These are phyloP conservation scores for Wickerhamomyces strasburgensis DNA, from an alignment of 805 yeast genomes.

Conservation along the genomic window DNA sequence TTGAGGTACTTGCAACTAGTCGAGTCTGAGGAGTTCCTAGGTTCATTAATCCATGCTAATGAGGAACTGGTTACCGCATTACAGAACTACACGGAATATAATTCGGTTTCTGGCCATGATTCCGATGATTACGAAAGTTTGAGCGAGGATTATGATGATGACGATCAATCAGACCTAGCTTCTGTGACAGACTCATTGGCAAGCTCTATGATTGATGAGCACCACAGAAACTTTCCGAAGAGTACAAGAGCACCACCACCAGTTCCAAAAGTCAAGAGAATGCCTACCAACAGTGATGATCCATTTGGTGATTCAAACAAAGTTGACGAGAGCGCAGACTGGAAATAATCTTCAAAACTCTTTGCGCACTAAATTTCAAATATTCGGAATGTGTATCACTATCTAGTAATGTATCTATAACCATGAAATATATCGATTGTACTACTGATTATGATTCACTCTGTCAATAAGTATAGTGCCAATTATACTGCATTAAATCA, in stretches of 20 bases:
- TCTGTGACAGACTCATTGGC: slow-evolving; percentile 24
- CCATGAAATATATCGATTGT: too few relatives aligned
- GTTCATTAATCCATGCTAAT: slow-evolving; percentile 83
- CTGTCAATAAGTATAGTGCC: too few relatives aligned
- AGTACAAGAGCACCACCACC: slow-evolving; percentile 19
- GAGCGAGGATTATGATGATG: slow-evolving; percentile 28
- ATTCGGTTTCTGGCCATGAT: slow-evolving; percentile 37
- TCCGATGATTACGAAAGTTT: slow-evolving; percentile 37
- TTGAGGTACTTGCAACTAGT: slow-evolving; percentile 79
- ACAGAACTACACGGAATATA: slow-evolving; percentile 57
- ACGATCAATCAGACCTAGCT: slow-evolving; percentile 31
- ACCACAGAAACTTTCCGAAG: slow-evolving; percentile 13
- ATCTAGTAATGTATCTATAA: too few relatives aligned
- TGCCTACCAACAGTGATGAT: slow-evolving; percentile 28
- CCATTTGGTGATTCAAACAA: slow-evolving; percentile 52
- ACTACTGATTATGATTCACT: too few relatives aligned
- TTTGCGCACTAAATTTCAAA: too few relatives aligned
- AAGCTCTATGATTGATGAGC: slow-evolving; percentile 25
- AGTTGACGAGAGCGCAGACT: slow-evolving; percentile 22
- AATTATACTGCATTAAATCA: too few relatives aligned
- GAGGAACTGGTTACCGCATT: slow-evolving; percentile 81
- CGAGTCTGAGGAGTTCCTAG: slow-evolving; percentile 79
- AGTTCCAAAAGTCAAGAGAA: slow-evolving; percentile 11
- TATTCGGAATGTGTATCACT: too few relatives aligned
- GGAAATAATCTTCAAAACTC: too few relatives aligned